A percentile compares a stretch with the other conserved stretches of the same genome.
These are phyloP conservation scores for Phytopythium boreale DNA, from an alignment of 352 stramenopile genomes.

Conservation along the genomic window DNA sequence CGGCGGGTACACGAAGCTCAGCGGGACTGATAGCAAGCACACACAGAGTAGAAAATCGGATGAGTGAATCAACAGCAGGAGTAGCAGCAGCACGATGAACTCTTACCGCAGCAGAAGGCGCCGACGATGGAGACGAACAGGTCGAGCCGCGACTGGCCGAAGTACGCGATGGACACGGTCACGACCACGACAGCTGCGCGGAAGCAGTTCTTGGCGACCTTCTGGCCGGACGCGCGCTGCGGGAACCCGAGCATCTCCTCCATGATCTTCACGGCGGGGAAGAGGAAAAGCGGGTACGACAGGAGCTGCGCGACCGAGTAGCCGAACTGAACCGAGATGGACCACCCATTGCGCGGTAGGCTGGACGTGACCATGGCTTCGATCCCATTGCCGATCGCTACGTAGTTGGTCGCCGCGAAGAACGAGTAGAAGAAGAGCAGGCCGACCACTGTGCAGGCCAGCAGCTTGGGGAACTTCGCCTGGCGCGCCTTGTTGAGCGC, in stretches of 20 bases:
- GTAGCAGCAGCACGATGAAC: slow-evolving; percentile 5
- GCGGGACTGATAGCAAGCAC: slow-evolving; percentile 40
- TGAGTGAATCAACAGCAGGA: neutral
- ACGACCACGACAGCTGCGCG: slow-evolving; percentile 59
- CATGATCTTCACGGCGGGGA: slow-evolving; percentile 80
- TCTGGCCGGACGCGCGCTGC: slow-evolving; percentile 55
- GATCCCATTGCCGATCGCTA: slow-evolving; percentile 62
- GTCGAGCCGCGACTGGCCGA: slow-evolving; percentile 68
- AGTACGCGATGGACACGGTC: slow-evolving; percentile 70
- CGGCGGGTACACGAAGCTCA: slow-evolving; percentile 80
- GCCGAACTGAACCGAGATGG: slow-evolving; percentile 73
- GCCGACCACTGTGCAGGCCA: slow-evolving; percentile 60
- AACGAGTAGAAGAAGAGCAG: slow-evolving; percentile 81
- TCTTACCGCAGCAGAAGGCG: slow-evolving; percentile 74
- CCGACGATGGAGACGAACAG: slow-evolving; percentile 83
- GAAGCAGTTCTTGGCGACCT: slow-evolving; percentile 75
- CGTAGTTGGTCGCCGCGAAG: slow-evolving; percentile 79
- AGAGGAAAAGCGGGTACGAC: slow-evolving; percentile 80
- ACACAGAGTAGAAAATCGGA: neutral
- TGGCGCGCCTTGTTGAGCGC: slow-evolving; percentile 62
- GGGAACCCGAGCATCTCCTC: slow-evolving; percentile 82
- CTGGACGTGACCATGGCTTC: slow-evolving; percentile 72
- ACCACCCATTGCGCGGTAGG: slow-evolving; percentile 66
- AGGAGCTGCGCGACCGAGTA: slow-evolving; percentile 75
- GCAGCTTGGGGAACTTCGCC: slow-evolving; percentile 55